These are phyloP conservation scores for Amphirosellinia nigrospora DNA, from an alignment of 495 filamentous ascomycete species.

Conservation along the genomic window DNA sequence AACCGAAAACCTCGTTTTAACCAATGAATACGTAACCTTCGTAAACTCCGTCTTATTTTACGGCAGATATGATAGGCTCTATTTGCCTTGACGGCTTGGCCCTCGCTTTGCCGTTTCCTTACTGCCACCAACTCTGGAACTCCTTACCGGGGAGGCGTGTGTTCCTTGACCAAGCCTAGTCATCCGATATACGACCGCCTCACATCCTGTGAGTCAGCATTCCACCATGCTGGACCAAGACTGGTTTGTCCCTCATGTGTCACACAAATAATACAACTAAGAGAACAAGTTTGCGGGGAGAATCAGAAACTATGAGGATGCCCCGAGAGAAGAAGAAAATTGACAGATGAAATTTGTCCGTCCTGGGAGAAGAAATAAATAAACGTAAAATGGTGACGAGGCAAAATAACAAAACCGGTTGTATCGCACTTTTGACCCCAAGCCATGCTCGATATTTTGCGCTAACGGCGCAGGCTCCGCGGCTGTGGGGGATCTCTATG, in stretches of 20 bases:
- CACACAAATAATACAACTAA: conserved; percentile 29
- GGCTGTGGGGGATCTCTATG: conserved; percentile 31
- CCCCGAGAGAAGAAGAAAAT: conserved; percentile 29
- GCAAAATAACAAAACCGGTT: conserved; percentile 31
- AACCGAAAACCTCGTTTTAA: conserved; percentile 27
- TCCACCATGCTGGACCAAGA: conserved; percentile 27
- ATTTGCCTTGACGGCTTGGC: conserved; percentile 5
- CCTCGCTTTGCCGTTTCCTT: conserved; percentile 19
- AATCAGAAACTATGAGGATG: conserved; percentile 4
- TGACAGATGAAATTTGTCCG: conserved; percentile 38
- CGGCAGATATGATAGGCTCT: conserved; percentile 15
- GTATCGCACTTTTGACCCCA: conserved; percentile 41
- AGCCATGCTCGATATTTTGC: conserved; percentile 37
- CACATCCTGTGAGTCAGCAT: conserved; percentile 19
- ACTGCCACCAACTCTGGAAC: background rate
- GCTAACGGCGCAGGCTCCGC: conserved; percentile 22
- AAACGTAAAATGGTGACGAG: conserved; percentile 33
- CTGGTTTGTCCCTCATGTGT: conserved; percentile 23
- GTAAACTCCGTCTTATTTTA: conserved; percentile 37
- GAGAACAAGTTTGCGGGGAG: conserved; percentile 31
- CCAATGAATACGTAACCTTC: conserved; percentile 41
- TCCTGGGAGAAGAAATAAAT: conserved; percentile 40
- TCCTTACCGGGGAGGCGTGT: background rate
- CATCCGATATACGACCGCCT: conserved; percentile 24
- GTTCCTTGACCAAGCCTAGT: conserved; percentile 5